Evolutionary conservation across 495 filamentous ascomycete species (phyloP), one percentile per base, ranked within the genome.

Genomic region (Hamigera avellanea): DNA sequence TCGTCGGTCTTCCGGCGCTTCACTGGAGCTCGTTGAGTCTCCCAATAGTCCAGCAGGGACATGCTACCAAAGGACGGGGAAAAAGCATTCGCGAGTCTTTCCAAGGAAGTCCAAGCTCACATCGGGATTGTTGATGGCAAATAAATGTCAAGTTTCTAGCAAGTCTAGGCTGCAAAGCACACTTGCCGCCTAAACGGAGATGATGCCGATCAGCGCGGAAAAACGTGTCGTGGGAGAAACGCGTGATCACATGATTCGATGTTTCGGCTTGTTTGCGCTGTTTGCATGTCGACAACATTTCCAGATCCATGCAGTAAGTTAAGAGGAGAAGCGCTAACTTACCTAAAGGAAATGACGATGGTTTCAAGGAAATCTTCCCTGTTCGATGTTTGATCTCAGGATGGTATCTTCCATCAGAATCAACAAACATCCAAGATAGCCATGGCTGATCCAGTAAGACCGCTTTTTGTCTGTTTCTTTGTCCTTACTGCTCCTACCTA

Each of bases 31-130:
- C 59, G 57, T 40, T 51, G 43, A 2, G 57, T 66, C 23, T 64
- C 61, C 54, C 59, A 68, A 30, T 55, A 68, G 32, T 66, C 52
- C 46, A 64, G 19, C 28, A 68, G 39, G 33, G 64, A 66, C 61
- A 66, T 66, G 0, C 40, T 59, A 33, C 8, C 18, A n/a, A 14
- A 2, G 14, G 32, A 33, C 44, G 44, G 52, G n/a, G 28, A 30
- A n/a, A 13, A 15, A 30, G 28, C 28, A 30, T 30, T 6, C 28
- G 28, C 21, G 21, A n/a, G n/a, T n/a, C n/a, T 50, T 28, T 31
- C 4, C 19, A 2, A 16, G 8, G 14, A 27, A n/a, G 33, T 15
- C 8, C 9, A 36, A 18, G 15, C 21, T 3, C 18, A 19, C 18
- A 13, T 32, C 12, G 14, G 28, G 32, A 40, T 27, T 9, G 26